phyloP scores from a whole-genome alignment of 2,329 filamentous ascomycete genomes.

The Cryphonectria japonica region DNA sequence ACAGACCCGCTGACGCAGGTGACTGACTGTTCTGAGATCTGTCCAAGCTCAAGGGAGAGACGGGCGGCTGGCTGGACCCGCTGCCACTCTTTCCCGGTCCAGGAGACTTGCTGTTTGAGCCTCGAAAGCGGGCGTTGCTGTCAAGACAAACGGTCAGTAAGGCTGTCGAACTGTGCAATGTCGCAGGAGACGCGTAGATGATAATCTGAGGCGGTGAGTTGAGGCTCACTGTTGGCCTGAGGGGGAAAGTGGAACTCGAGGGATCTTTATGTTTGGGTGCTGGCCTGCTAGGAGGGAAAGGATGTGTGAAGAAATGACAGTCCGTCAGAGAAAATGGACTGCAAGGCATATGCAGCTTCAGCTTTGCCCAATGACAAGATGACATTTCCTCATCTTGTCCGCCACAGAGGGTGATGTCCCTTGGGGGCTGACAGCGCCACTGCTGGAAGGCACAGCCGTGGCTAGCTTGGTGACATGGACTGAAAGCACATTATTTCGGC shows the following conservation, averaged over 20 bases:
- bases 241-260: constrained; percentile 19
- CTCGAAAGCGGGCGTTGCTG: constrained; percentile 63
- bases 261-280: constrained; percentile 7
- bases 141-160: constrained; percentile 19
- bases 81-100: constrained; percentile 58
- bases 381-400: constrained; percentile 7
- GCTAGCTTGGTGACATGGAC: background rate
- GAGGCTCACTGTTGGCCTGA: background rate
- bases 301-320: constrained; percentile 3
- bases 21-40: constrained; percentile 55
- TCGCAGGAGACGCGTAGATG: constrained; percentile 9
- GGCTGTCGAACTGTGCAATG: background rate
- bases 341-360: background rate
- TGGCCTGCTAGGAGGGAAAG: background rate
- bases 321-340: constrained; percentile 12
- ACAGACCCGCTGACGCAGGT: constrained; percentile 48
- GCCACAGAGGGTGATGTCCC: background rate
- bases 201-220: constrained; percentile 20
- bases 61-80: constrained; percentile 42
- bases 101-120: constrained; percentile 55
- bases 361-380: constrained; percentile 3
- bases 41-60: constrained; percentile 34
- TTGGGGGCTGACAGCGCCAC: background rate
- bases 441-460: constrained; percentile 1
- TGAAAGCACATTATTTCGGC: background rate